These are phyloP conservation scores for Pestalotiopsis sp. DNA, from an alignment of 2,329 filamentous ascomycete species.

Conservation along the genomic window DNA sequence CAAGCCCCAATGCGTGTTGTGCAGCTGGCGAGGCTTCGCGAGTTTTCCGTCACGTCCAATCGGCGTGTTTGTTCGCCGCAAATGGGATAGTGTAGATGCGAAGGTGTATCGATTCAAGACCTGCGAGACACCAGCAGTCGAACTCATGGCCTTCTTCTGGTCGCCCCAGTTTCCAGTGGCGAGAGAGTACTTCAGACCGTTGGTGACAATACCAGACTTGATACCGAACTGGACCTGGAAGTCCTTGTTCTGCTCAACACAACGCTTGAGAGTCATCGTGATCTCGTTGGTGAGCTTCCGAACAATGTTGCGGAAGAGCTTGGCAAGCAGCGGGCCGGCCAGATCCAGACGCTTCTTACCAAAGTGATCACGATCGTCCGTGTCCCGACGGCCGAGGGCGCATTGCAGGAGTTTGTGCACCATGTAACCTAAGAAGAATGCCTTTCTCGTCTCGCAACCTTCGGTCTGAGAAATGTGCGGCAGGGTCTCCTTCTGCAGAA, in stretches of 20 bases:
- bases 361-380: conserved; percentile 97
- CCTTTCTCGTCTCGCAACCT: conserved; percentile 92
- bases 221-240: conserved; percentile 91
- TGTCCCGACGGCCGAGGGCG: conserved; percentile 86
- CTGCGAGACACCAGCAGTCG: conserved; percentile 96
- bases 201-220: conserved; percentile 87
- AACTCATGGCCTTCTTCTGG: conserved; percentile 95
- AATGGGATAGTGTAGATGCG: conserved; percentile 92
- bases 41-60: conserved; percentile 98
- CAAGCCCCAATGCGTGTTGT: conserved; percentile 98
- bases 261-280: conserved; percentile 86
- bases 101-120: conserved; percentile 98
- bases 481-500: conserved; percentile 94
- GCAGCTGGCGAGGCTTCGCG: conserved; percentile 93
- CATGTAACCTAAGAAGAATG: conserved; percentile 99
- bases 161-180: conserved; percentile 99
- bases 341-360: conserved; percentile 98
- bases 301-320: conserved; percentile 90
- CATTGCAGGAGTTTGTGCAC: conserved; percentile 94
- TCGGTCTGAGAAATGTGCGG: conserved; percentile 96
- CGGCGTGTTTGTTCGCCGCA: conserved; percentile 95
- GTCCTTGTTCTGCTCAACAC: conserved; percentile 83
- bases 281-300: conserved; percentile 89
- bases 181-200: conserved; percentile 93
- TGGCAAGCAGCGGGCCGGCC: conserved; percentile 91